Evolutionary conservation across 176 grass and related monocot genomes (phyloP).

Genomic region (Triticum aestivum): IWGSC_CS_RefSeq_v2.1 NC_057814.1:380220833-380221332

Average conservation of each 20-base stretch:
- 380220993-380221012: not conserved
- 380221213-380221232: not conserved
- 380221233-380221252: conserved; percentile 2
- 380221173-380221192: conserved; percentile 8
- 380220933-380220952: not conserved
- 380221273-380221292: conserved; percentile 18
- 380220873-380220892: conserved; percentile 6
- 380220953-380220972: not conserved
- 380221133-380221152: not conserved
- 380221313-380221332: conserved; percentile 8
- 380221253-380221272: not conserved
- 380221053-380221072: not conserved
- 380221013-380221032: not conserved
- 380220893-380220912: not conserved
- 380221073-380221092: not conserved
- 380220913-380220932: not conserved
- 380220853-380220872: conserved; percentile 12
- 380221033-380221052: not conserved
- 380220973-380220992: not conserved
- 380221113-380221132: conserved; percentile 3
- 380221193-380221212: conserved; percentile 8
- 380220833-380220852: not conserved
- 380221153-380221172: not conserved
- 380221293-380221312: not conserved
- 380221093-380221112: not conserved